Evolutionary conservation across 495 filamentous ascomycete species (phyloP), one percentile per base, ranked within the genome.

Genomic region (Polyplosphaeria fusca): DNA sequence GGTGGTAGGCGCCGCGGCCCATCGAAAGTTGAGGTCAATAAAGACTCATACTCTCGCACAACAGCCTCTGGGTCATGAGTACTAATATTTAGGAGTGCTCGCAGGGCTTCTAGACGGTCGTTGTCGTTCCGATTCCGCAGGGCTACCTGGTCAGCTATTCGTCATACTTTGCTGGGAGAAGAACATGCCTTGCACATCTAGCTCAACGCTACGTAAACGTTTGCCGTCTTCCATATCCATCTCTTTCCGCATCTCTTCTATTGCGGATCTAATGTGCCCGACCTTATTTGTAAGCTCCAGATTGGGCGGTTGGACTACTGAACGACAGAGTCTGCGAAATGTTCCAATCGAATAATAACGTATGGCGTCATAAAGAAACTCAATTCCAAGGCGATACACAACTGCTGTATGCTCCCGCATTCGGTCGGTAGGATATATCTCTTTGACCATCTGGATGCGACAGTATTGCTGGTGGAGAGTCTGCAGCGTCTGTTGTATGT

Each of bases 281-380:
- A 49, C 46, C 27, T 49, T 49, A 13, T 37, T 37, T 9, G 11
- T 19, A 4, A 49, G 14, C 4, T 19, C 25, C 4, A 49, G 18
- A 28, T 28, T 49, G 4, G 46, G 46, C 19, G 46, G 46, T 18
- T 23, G 13, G 5, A 28, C 18, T 18, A 37, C 13, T 9, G 37
- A 14, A 49, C 37, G 22, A 24, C 24, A 19, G 27, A 49, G 27
- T 19, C 46, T 5, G n/a, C 27, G 24, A 7, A 16, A 22, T 9
- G 27, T 12, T 32, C 46, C 27, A 4, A 37, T 37, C n/a, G 46
- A 49, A 37, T 37, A 49, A 49, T 49, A 49, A 4, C 46, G 46
- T 5, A 49, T 19, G 14, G 46, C 27, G 16, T 49, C 46, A 28
- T 49, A 37, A 5, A 49, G 27, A 22, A 49, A 49, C 19, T 49